Conservation (phyloP, 2,329 filamentous ascomycete genomes). For the Talaromyces islandicus region DNA sequence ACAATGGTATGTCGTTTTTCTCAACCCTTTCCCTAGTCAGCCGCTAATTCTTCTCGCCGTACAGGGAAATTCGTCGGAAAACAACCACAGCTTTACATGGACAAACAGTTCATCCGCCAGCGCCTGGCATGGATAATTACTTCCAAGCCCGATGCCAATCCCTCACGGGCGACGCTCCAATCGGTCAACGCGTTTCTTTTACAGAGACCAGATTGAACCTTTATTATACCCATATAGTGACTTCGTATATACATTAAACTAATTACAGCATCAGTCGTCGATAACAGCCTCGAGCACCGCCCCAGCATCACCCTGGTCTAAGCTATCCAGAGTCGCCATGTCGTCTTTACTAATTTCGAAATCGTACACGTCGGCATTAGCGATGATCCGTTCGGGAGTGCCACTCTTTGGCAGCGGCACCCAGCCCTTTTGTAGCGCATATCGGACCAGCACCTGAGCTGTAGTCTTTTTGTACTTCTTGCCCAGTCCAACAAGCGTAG, state of each 20-base stretch:
- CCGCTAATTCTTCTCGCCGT: slow-evolving; percentile 13
- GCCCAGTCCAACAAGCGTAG: slow-evolving; percentile 57
- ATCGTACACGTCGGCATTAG: slow-evolving; percentile 59
- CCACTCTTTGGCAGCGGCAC: slow-evolving; percentile 71
- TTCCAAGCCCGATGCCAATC: slow-evolving; percentile 71
- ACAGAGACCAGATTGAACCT: slow-evolving; percentile 27
- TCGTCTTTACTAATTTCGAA: slow-evolving; percentile 55
- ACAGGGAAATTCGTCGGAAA: slow-evolving; percentile 26
- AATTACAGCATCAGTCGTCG: slow-evolving; percentile 27
- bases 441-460: slow-evolving; percentile 73
- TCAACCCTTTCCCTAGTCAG: not conserved
- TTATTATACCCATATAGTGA: not conserved
- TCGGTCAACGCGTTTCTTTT: slow-evolving; percentile 90
- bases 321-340: slow-evolving; percentile 48
- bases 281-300: slow-evolving; percentile 43
- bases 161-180: slow-evolving; percentile 77
- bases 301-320: slow-evolving; percentile 46
- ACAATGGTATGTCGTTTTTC: slow-evolving; percentile 47
- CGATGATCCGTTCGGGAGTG: slow-evolving; percentile 58
- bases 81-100: slow-evolving; percentile 39
- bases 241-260: slow-evolving; percentile 5
- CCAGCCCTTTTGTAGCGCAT: slow-evolving; percentile 73
- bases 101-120: slow-evolving; percentile 71
- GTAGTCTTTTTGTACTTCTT: slow-evolving; percentile 68
- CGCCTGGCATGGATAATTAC: slow-evolving; percentile 78